Conservation (phyloP, 305 asterid species). For the Fraxinus platypoda region DNA sequence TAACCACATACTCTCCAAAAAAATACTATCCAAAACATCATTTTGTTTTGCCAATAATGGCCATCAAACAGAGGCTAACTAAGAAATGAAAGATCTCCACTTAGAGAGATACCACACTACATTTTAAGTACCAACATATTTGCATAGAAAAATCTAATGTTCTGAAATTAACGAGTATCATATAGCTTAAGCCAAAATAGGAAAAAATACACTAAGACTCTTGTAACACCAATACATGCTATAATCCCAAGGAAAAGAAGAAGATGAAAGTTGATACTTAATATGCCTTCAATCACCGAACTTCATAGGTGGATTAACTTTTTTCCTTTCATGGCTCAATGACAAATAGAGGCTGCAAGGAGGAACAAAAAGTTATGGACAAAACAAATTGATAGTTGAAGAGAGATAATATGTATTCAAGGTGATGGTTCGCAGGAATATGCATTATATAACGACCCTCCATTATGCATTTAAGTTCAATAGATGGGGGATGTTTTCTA, state of each 20-base stretch:
- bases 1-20: not conserved
- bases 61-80: not conserved
- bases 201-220: not conserved
- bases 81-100: not conserved
- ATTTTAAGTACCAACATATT: not conserved
- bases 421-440: not conserved
- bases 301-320: slow-evolving; percentile 1
- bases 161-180: slow-evolving; percentile 17
- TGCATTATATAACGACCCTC: not conserved
- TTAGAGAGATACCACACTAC: not conserved
- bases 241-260: not conserved
- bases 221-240: slow-evolving; percentile 10
- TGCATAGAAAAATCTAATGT: slow-evolving; percentile 7
- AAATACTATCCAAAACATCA: not conserved
- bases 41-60: not conserved
- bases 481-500: not conserved
- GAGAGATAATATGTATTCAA: not conserved
- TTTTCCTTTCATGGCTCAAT: slow-evolving; percentile 36
- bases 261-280: slow-evolving; percentile 12
- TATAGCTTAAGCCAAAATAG: not conserved
- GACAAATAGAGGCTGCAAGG: slow-evolving; percentile 40
- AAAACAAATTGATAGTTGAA: not conserved
- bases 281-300: slow-evolving; percentile 14
- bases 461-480: not conserved
- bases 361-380: not conserved